phyloP scores from a whole-genome alignment of 345 rosid genomes.

The Lagerstroemia speciosa region DNA sequence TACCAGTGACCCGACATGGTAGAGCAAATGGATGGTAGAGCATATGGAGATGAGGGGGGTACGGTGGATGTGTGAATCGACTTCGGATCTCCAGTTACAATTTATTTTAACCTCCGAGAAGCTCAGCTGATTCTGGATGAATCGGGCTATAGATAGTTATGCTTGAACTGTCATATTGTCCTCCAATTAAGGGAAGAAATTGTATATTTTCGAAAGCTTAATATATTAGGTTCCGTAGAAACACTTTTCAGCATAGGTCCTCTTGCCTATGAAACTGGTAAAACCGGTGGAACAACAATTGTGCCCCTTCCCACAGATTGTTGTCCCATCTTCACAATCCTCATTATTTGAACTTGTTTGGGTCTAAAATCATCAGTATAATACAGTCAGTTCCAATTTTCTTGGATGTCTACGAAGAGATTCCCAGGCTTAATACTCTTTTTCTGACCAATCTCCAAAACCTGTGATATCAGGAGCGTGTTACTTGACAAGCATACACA shows the following conservation, averaged over 20 bases:
- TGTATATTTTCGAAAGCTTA: not conserved
- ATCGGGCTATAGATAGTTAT: not conserved
- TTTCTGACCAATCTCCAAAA: too few species aligned
- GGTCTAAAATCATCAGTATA: too few species aligned
- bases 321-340: too few species aligned
- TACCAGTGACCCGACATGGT: slow-evolving; percentile 14
- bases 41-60: not conserved
- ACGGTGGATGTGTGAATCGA: not conserved
- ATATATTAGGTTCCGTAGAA: not conserved
- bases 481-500: too few species aligned
- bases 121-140: not conserved
- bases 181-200: not conserved
- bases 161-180: not conserved
- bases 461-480: too few species aligned
- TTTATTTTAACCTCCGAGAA: not conserved
- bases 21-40: not conserved
- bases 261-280: not conserved
- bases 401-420: too few species aligned
- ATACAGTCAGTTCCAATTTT: too few species aligned
- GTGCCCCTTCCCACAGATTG: too few species aligned
- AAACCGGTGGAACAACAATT: not conserved
- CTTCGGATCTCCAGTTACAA: not conserved
- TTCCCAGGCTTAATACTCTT: too few species aligned
- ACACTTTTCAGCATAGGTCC: not conserved
- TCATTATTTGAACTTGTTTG: too few species aligned